Evolutionary conservation across 129 eudicot genomes (phyloP).

Genomic region (Sambucus nigra): DNA sequence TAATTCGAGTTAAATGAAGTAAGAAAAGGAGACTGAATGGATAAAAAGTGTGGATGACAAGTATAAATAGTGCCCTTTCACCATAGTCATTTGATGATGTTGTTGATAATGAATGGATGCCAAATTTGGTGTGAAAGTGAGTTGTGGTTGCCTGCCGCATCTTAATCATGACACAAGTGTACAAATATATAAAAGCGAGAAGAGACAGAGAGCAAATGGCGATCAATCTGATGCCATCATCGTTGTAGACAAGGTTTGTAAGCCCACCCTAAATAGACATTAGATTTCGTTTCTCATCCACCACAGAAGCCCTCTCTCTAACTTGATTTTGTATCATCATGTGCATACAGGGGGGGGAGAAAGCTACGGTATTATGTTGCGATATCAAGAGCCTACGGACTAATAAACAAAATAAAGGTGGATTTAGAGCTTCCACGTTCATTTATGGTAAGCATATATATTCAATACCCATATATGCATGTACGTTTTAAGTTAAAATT

Average conservation of each 20-base stretch:
- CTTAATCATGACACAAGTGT: no score
- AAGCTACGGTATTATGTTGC: slow-evolving; percentile 3
- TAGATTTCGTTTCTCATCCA: neutral
- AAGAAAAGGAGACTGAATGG: no score
- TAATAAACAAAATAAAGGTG: slow-evolving; percentile 31
- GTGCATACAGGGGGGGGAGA: slow-evolving; percentile 28
- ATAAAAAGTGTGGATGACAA: no score
- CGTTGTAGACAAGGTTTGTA: slow-evolving; percentile 10
- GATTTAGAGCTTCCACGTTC: slow-evolving; percentile 48
- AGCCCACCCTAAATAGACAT: neutral
- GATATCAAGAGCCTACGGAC: slow-evolving; percentile 19
- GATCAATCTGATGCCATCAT: slow-evolving; percentile 12
- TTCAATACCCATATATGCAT: neutral
- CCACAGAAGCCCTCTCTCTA: neutral
- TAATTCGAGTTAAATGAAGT: no score
- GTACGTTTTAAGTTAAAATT: neutral
- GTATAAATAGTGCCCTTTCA: no score
- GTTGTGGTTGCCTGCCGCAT: no score
- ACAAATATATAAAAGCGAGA: no score
- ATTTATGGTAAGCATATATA: slow-evolving; percentile 31
- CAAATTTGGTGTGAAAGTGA: no score
- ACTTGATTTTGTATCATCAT: neutral
- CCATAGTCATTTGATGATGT: no score
- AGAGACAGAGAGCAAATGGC: neutral
- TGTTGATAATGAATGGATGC: no score